Evolutionary conservation across 805 yeast species (phyloP).

Genomic region (Middelhovenomyces tepae): DNA sequence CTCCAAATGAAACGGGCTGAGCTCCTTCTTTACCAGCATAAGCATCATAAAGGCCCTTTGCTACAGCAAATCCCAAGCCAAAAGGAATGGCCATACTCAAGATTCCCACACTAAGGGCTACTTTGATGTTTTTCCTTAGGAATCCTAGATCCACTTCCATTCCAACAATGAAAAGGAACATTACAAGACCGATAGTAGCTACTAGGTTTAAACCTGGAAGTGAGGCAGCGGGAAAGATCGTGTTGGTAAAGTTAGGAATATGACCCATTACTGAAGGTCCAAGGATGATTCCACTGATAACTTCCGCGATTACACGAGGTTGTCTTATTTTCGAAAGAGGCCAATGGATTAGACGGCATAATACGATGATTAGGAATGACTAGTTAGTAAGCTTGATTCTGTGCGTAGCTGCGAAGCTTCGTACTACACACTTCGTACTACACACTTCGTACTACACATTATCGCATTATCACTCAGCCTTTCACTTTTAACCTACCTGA

Average conservation of each 20-base stretch:
- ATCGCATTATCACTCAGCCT: too few relatives aligned
- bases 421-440: too few relatives aligned
- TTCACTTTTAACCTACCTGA: too few relatives aligned
- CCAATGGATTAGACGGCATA: constrained; percentile 52
- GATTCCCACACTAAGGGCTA: constrained; percentile 61
- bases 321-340: constrained; percentile 58
- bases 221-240: constrained; percentile 57
- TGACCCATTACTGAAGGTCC: constrained; percentile 73
- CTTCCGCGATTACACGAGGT: constrained; percentile 78
- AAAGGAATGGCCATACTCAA: constrained; percentile 71
- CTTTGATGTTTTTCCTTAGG: constrained; percentile 48
- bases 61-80: constrained; percentile 65
- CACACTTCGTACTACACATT: too few relatives aligned
- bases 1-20: constrained; percentile 48
- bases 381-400: too few relatives aligned
- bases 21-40: constrained; percentile 24
- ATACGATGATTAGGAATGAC: constrained; percentile 33
- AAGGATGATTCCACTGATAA: constrained; percentile 61
- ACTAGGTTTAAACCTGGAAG: constrained; percentile 55
- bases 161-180: constrained; percentile 69
- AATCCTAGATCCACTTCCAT: constrained; percentile 66
- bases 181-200: constrained; percentile 67
- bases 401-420: too few relatives aligned
- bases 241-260: constrained; percentile 55
- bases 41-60: constrained; percentile 54